These are phyloP conservation scores for Polysphondylium violaceum DNA, from an alignment of 78 protist genomes.

Conservation along the genomic window DNA sequence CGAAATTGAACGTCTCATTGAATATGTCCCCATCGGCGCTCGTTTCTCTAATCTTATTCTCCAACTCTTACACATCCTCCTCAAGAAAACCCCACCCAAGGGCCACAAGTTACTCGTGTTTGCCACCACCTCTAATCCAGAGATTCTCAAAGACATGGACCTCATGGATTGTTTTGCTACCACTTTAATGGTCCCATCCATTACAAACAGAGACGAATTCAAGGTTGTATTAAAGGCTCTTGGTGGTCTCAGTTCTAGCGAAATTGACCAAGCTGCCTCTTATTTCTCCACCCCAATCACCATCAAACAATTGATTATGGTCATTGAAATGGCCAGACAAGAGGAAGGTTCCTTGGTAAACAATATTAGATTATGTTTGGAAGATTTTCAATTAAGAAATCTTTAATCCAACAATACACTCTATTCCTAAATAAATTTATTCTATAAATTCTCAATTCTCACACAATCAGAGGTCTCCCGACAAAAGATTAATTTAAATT, in stretches of 20 bases:
- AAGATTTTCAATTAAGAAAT: conserved; percentile 35
- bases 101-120: conserved; percentile 91
- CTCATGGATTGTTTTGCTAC: conserved; percentile 80
- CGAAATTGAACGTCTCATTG: conserved; percentile 97
- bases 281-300: conserved; percentile 67
- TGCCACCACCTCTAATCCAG: conserved; percentile 92
- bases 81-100: conserved; percentile 93
- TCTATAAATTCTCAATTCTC: too few relatives aligned
- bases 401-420: too few relatives aligned
- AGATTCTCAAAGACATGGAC: conserved; percentile 79
- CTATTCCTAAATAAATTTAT: too few relatives aligned
- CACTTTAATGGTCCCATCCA: conserved; percentile 43
- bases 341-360: conserved; percentile 61
- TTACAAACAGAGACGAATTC: conserved; percentile 23
- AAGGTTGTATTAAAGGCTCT: conserved; percentile 30
- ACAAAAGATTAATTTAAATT: too few relatives aligned
- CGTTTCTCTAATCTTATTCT: conserved; percentile 97
- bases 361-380: conserved; percentile 31
- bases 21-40: conserved; percentile 96
- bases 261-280: conserved; percentile 18
- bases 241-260: conserved; percentile 35
- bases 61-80: conserved; percentile 93
- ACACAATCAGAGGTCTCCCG: too few relatives aligned
- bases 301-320: conserved; percentile 91
- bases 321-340: conserved; percentile 94